Evolutionary conservation across 1,139 yeast species (phyloP), one percentile per base, ranked within the genome.

Genomic region (Blastobotrys aristatus): DNA sequence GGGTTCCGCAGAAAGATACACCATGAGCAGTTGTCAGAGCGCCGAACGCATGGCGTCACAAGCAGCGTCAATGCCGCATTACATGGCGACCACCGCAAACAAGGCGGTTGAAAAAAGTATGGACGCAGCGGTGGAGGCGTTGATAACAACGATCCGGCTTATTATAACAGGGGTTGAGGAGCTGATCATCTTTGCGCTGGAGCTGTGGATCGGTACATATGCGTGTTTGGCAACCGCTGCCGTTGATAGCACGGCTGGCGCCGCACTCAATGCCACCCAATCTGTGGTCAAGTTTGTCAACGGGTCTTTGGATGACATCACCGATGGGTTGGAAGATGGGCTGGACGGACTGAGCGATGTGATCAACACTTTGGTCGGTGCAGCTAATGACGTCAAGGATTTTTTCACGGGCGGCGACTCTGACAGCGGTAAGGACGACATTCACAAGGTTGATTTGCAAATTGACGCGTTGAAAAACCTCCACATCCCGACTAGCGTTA

Each of bases 131-230:
- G 73, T 81, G 22, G 58, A 65, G 2, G 79, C 74, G 0, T 64
- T 78, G 4, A 57, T 74, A 22, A 58, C 65, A 2, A 57, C 73
- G 1, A 47, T 79, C 30, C 60, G 70, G 2, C 52, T 80, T 32
- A 56, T 78, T 14, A 62, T 86, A 0, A 72, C 77, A 0, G 82
- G 82, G 0, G 68, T 82, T 13, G 82, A 85, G 56, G 73, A 75
- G 40, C 55, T 89, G 32, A 63, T 86, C 0, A 59, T 79, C 10
- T 89, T 92, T 60, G 71, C 80, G 21, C 66, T 92, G 16, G 89
- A 87, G 37, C 59, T 90, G 53, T 76, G 84, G 45, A 66, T 89
- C 7, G 97, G 97, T 0, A 90, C 97, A 0, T 86, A 85, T 64
- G 81, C 86, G 0, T 92, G 98, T 66, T 69, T 92, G 21, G 64